Percentiles rank a stretch among this genome's conserved stretches.
Conservation (phyloP, 192 early-diverging fungal species). For the Coemansia sp. region DNA sequence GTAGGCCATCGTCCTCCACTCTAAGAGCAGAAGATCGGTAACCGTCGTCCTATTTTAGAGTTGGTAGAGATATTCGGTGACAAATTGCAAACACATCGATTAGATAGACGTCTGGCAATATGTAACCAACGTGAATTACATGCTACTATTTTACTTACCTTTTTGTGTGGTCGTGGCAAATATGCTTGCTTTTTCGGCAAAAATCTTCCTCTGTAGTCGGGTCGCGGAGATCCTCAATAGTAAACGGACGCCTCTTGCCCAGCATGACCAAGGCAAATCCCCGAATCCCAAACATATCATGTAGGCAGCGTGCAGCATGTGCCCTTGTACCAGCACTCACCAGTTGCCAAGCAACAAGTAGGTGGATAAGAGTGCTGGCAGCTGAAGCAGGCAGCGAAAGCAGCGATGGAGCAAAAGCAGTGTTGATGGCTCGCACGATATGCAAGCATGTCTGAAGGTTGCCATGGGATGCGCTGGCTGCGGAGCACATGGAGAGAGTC, state of each 20-base stretch:
- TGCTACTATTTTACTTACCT: background rate
- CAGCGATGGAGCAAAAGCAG: background rate
- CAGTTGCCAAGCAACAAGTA: background rate
- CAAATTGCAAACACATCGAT: background rate
- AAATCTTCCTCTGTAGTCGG: background rate
- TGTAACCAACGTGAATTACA: background rate
- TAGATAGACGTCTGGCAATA: background rate
- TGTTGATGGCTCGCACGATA: background rate
- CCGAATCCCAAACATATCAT: background rate
- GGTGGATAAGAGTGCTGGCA: background rate
- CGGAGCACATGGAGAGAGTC: constrained; percentile 2
- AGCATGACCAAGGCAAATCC: background rate
- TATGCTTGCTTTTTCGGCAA: background rate
- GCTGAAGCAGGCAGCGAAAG: background rate
- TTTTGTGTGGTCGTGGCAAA: background rate
- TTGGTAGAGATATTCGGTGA: background rate
- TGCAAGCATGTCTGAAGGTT: background rate
- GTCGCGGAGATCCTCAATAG: background rate
- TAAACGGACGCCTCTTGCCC: background rate
- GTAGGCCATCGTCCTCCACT: background rate
- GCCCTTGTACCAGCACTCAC: constrained; percentile 1
- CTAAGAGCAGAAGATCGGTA: background rate
- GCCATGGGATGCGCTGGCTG: background rate
- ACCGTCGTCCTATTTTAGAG: background rate
- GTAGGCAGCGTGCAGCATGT: background rate